Base-by-base conservation (phyloP, 495 filamentous ascomycete species). In the Hypomontagnella monticulosa region DNA sequence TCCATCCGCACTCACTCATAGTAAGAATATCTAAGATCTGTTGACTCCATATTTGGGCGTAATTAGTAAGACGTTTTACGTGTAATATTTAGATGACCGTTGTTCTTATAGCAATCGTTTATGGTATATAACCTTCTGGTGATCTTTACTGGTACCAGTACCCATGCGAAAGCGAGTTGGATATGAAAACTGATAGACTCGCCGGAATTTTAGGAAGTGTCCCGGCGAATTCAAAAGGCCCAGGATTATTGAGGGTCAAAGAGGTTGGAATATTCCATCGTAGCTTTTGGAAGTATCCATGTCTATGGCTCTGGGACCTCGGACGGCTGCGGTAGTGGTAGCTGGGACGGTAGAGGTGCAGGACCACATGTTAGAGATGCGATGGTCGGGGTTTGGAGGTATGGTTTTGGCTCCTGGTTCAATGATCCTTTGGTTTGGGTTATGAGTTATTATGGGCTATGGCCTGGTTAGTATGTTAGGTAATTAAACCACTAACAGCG, bases 261-360 rank as follows among this genome's bases (percentile, higher is more conserved):
- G 33, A 38, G 50, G 50, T 51, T 37, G 60, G 66, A 69, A 69
- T 69, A 47, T 69, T 69, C 66, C 37, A 69, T 64, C 59, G 66
- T 57, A 56, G 46, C 10, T 43, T 61, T 64, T 69, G 30, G 66
- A 63, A 69, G 60, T 63, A 64, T 64, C 66, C 66, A 42, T 63
- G 60, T 32, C 66, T 69, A 47, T 69, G 66, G 66, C 38, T 51
- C 66, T 64, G 66, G 66, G 66, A 61, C 66, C 3, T 27, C 23
- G 23, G 23, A 27, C 23, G 23, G 23, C 23, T 3, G 23, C 23
- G 23, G 23, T 27, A 27, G 23, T 27, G 23, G 23, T 27, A 27
- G 23, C 23, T 27, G 23, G 23, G 23, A 27, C 23, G 23, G 23
- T 27, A 27, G 23, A 27, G 6, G 23, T 6, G 23, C 6, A 27